Evolutionary conservation across 2,329 filamentous ascomycete species (phyloP), one percentile per base, ranked within the genome.

Genomic region (Exophiala aquamarina): DNA sequence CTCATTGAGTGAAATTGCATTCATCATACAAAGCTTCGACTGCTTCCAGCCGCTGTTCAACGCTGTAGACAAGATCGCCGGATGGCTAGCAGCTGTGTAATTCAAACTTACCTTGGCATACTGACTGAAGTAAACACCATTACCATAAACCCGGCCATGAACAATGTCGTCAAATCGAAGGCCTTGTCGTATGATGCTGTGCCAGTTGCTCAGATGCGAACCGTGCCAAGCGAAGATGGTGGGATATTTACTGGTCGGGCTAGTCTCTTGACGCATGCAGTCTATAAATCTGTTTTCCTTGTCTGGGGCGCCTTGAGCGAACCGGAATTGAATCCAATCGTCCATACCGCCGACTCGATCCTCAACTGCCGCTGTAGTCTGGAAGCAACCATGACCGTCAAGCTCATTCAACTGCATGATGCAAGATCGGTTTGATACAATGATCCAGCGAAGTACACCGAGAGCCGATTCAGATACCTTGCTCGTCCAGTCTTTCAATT

Each of bases 141-240:
- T 49, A 0, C 91, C 91, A 59, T 56, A 89, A 1, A 84, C 72
- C 51, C 91, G 81, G 1, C 90, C 91, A 63, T 92, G 69, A 0
- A 63, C 33, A 0, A 71, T 67, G 1, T 78, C 66, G 3, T 81
- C 78, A 67, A 83, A 95, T 63, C 95, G 81, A 4, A 96, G 72
- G 0, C 91, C 90, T 50, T 86, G 81, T 23, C 90, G 82, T 53
- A 95, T 82, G 59, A 96, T 95, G 59, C 84, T 87, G 66, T 96
- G 91, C 91, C 91, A 95, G 59, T 95, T 95, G 3, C 66, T 56
- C 3, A 95, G 55, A 0, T 70, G 64, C 59, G 88, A 94, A 4
- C 90, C 91, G 64, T 96, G 91, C 84, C 87, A 95, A 0, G 87
- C 89, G 60, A 95, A 89, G 2, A 95, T 66, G 0, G 88, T 92